Evolutionary conservation across 208 protist genomes (phyloP), one percentile per base, ranked within the genome.

Genomic region (Herpetomonas samuelpessoai): DNA sequence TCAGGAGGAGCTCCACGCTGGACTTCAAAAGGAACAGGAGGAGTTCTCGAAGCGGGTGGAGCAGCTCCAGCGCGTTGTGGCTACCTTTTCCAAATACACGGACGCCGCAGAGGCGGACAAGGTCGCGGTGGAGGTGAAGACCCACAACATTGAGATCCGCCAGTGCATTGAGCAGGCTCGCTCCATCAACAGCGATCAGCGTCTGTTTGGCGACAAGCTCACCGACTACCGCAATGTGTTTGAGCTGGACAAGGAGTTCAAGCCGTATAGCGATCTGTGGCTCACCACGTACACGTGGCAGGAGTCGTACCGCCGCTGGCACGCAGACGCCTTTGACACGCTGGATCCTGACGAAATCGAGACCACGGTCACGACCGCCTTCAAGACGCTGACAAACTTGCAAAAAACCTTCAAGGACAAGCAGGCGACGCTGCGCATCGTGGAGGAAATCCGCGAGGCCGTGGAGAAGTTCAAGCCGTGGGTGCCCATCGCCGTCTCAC

Each of bases 211-310:
- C 30, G 91, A 96, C 74, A 92, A 94, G 49, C 83, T 93, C 31
- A 97, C 94, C 9, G 91, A 98, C 69, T 98, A 99, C 88, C 79
- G 85, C 35, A 89, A 95, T 65, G 87, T 99, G 9, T 85, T 91
- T 57, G 84, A 95, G 62, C 77, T 98, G 9, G 82, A 91, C 57
- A 98, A 98, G 74, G 91, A 98, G 63, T 98, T 99, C 71, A 97
- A 98, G 81, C 96, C 96, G 22, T 98, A 97, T 64, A 93, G 92
- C 57, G 87, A 97, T 46, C 76, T 99, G 29, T 99, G 97, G 97
- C 71, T 96, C 49, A 98, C 96, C 1, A 91, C 96, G 12, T 91
- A 93, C 74, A 83, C 90, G 10, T 99, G 97, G 97, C 81, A 92
- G 62, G 85, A 97, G 58, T 97, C 83, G 57, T 87, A 97, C 54